Evolutionary conservation across 2,329 filamentous ascomycete species (phyloP), one percentile per base, ranked within the genome.

Genomic region (Colletotrichum cuscutae): DNA sequence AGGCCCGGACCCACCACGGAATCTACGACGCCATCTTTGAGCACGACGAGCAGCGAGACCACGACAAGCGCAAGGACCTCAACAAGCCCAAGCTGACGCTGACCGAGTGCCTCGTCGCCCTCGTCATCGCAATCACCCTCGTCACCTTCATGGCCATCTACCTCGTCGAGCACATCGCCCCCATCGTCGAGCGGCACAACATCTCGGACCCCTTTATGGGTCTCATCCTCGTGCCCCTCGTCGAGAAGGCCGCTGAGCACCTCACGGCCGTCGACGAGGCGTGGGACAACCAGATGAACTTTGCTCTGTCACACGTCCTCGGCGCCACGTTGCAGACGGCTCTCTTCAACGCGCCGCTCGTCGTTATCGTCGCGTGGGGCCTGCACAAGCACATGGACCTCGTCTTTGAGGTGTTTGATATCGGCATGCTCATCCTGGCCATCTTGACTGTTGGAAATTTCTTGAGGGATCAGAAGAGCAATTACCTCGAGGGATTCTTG

Each of bases 401-500:
- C 65, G 92, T 95, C 79, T 98, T 98, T 80, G 93, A 97, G 77
- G 87, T 95, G 15, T 98, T 98, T 85, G 94, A 97, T 84, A 89
- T 97, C 24, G 89, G 93, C 69, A 88, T 97, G 75, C 86, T 98
- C 9, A 90, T 98, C 69, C 87, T 98, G 28, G 90, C 94, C 32
- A 96, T 98, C 77, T 86, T 98, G 54, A 94, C 95, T 0, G 94
- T 97, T 49, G 95, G 95, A 1, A 94, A 95, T 74, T 97, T 98
- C 83, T 84, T 98, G 67, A 88, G 95, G 62, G 95, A 98, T 79
- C 91, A 94, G 76, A 96, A 97, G 86, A 94, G 91, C 74, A 97
- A 98, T 79, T 98, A 97, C 79, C 88, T 98, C 5, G 95, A 98
- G 81, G 95, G 95, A 2, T 89, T 91, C 28, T 87, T 98, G 22